Evolutionary conservation across 2,329 filamentous ascomycete species (phyloP), one percentile per base, ranked within the genome.

Genomic region (Monosporascus sp.): DNA sequence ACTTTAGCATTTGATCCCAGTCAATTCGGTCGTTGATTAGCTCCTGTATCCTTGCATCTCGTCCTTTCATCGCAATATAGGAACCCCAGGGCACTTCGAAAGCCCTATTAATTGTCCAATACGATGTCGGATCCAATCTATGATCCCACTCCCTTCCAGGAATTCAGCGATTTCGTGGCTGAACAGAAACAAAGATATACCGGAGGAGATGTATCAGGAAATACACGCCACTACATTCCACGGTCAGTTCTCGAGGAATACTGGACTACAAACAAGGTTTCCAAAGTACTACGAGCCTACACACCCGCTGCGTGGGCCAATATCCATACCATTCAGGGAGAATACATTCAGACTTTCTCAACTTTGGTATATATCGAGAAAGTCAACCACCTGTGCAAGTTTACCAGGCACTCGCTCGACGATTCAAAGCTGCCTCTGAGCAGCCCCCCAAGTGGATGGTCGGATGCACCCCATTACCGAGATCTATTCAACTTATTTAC

Each of bases 301-400:
- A 25, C 34, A 15, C 52, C 52, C 3, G 49, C 41, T 5, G 41
- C 55, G 7, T 20, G 51, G 14, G 42, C 48, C 18, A n/a, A 51
- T 27, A 49, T 54, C 24, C 47, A 54, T 15, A 50, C 24, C 5
- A 56, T 60, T 18, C 51, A 17, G 17, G 37, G 51, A 5, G 6
- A 15, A 15, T 60, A 53, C 34, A 36, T 60, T 18, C 51, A 47
- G 3, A 52, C 48, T 18, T 60, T 60, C 47, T 60, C 57, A 9
- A 54, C 45, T 7, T 52, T 60, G 9, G 57, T 58, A 18, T 52
- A 54, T 31, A 52, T 42, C 39, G 17, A 34, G 14, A 31, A 34
- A 25, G 54, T 56, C 20, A 1, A 27, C 14, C 42, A 37, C 27
- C 39, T 57, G 37, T 22, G 36, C 14, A 31, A 48, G 3, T 55